Base-by-base conservation (phyloP, 768 basidiomycete genomes). In the Russula olivacea region DNA sequence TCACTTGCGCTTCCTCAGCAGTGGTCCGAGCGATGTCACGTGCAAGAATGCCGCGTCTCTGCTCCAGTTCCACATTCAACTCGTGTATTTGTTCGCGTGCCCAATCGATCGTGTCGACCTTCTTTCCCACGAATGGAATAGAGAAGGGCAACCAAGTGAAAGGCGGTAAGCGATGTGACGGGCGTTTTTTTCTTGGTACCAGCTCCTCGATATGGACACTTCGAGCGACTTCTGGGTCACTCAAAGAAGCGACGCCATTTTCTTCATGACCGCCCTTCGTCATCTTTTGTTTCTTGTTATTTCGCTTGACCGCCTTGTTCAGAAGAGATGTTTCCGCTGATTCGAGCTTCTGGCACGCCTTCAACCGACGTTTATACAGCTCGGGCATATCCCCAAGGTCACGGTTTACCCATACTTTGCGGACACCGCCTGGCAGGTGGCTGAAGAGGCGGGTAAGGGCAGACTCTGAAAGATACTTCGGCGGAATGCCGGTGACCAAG, bases 61-160 rank as follows among this genome's bases (percentile, higher is more conserved):
- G 64, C 19, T 61, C 66, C 12, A 76, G 61, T 25, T 55, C 68
- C 5, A 38, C 41, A 28, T 66, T 68, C 21, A 71, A 71, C 19
- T 88, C 54, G 74, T 73, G 69, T 60, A 97, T 91, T 74, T 94
- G 89, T 25, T 80, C 77, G 36, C 90, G 79, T 21, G 86, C 84
- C 93, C 94, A 97, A 2, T 93, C 87, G 71, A 98, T 93, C 3
- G 89, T 83, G 76, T 98, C 97, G n/a, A 98, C 93, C 73, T 96
- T 89, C 73, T 91, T 73, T 12, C 97, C 97, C 6, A 84, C 76
- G 28, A 96, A 77, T 1, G 84, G 83, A 28, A 88, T 76, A 7
- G 79, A 77, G 65, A 83, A 81, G 0, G 82, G 83, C 40, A 84
- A 47, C 66, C 69, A 74, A 69, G 80, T 79, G 5, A 84, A 78